Conservation (phyloP, 23 red algal species). For the Chondrus crispus region DNA sequence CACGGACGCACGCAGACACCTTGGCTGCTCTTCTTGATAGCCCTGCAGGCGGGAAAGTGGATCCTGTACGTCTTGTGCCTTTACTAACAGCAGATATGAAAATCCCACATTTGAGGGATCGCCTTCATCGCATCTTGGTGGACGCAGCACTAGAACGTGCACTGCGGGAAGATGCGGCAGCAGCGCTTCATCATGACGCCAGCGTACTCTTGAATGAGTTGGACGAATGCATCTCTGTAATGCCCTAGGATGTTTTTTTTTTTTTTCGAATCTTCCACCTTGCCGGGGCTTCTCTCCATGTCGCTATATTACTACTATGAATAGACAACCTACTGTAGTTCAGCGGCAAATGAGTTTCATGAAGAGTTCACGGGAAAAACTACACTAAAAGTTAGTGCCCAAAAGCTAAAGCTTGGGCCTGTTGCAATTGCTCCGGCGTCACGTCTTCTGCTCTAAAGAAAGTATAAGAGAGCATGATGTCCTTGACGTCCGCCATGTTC, state of each 20-base stretch:
- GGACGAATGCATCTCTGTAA: constrained; percentile 41
- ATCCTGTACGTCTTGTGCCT: constrained; percentile 60
- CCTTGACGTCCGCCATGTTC: constrained; percentile 88
- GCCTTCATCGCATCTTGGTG: constrained; percentile 75
- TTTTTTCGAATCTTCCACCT: background rate
- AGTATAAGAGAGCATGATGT: constrained; percentile 94
- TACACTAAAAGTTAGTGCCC: constrained; percentile 3
- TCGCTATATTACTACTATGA: too few species aligned
- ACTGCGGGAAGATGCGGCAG: constrained; percentile 65
- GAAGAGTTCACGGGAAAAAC: background rate
- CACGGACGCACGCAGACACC: constrained; percentile 64
- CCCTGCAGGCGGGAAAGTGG: constrained; percentile 70
- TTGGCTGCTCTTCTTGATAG: constrained; percentile 76
- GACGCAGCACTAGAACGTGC: constrained; percentile 73
- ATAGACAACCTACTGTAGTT: too few species aligned
- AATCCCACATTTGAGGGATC: constrained; percentile 72
- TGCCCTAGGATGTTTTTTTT: background rate
- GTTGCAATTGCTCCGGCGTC: constrained; percentile 73
- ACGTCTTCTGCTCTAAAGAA: constrained; percentile 96
- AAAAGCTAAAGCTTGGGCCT: constrained; percentile 64
- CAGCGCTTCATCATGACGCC: constrained; percentile 67
- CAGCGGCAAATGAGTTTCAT: too few species aligned
- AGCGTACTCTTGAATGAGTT: constrained; percentile 56
- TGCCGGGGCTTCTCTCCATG: too few species aligned
- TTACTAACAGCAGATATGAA: constrained; percentile 64